Evolutionary conservation across 2,329 filamentous ascomycete species (phyloP).

Genomic region (Monosporascus cannonballus): DNA sequence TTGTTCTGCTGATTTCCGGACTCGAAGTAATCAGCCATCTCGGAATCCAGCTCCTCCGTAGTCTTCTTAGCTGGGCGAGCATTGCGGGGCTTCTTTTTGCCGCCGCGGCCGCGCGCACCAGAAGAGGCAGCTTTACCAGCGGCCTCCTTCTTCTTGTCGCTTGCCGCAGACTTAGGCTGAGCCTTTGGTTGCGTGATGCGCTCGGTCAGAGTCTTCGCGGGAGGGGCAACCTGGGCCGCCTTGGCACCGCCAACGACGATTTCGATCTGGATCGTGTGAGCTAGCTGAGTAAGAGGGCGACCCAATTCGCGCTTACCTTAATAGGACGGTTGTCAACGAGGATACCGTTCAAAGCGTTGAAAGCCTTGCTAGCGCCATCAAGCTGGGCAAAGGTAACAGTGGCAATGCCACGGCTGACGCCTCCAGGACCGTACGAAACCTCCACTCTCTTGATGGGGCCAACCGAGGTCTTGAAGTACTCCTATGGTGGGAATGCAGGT

Average conservation of each 20-base stretch:
- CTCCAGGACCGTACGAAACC: constrained; percentile 87
- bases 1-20: constrained; percentile 32
- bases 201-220: constrained; percentile 69
- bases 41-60: constrained; percentile 88
- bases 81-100: constrained; percentile 50
- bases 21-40: constrained; percentile 95
- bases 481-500: constrained; percentile 68
- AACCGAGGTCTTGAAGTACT: constrained; percentile 87
- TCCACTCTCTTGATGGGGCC: constrained; percentile 88
- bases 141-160: constrained; percentile 57
- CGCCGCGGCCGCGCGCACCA: constrained; percentile 40
- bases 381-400: constrained; percentile 79
- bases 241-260: constrained; percentile 76
- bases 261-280: constrained; percentile 61
- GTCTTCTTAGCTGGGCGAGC: constrained; percentile 77
- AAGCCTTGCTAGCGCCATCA: constrained; percentile 79
- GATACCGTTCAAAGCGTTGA: constrained; percentile 77
- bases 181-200: constrained; percentile 70
- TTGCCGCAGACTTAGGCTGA: constrained; percentile 76
- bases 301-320: constrained; percentile 57
- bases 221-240: constrained; percentile 59
- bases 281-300: neutral
- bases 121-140: constrained; percentile 37
- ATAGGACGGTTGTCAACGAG: constrained; percentile 86
- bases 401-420: constrained; percentile 85